phyloP scores from a whole-genome alignment of 106 monocot genomes.

The Posidonia australis region DNA sequence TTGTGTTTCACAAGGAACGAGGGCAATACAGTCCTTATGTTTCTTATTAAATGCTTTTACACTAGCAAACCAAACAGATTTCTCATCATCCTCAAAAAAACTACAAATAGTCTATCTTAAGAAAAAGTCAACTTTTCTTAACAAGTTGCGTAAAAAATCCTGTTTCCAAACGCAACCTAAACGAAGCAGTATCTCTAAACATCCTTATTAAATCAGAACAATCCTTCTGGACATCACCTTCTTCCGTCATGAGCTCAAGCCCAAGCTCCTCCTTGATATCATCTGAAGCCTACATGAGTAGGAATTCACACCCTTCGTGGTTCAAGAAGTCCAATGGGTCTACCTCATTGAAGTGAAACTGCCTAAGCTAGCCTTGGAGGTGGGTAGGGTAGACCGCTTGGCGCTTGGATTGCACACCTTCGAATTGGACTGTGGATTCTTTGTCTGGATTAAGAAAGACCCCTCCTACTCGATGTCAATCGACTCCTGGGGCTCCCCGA shows the following conservation, averaged over 20 bases:
- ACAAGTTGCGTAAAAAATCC: too few species aligned
- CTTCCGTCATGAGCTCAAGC: conserved; percentile 47
- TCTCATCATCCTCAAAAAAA: too few species aligned
- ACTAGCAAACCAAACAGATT: too few species aligned
- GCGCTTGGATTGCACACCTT: conserved; percentile 53
- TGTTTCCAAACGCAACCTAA: too few species aligned
- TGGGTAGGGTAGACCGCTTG: conserved; percentile 51
- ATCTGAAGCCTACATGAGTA: conserved; percentile 70
- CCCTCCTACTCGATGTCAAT: conserved; percentile 63
- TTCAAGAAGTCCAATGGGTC: conserved; percentile 72
- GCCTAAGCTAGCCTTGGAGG: conserved; percentile 43
- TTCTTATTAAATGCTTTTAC: too few species aligned
- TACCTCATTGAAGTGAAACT: conserved; percentile 19
- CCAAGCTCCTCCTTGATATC: conserved; percentile 69
- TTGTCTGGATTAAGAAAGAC: conserved; percentile 70
- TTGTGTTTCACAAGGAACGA: too few species aligned
- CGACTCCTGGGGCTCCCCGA: conserved; percentile 39
- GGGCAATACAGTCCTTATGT: too few species aligned
- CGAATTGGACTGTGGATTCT: conserved; percentile 51
- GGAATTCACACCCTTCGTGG: conserved; percentile 77
- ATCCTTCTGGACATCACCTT: background rate
- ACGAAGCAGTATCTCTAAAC: conserved; percentile 31
- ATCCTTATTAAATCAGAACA: conserved; percentile 50
- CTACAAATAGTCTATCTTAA: too few species aligned
- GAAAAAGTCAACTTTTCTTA: too few species aligned